Conservation (phyloP, 345 rosid genomes). For the Pugionium cornutum region DNA sequence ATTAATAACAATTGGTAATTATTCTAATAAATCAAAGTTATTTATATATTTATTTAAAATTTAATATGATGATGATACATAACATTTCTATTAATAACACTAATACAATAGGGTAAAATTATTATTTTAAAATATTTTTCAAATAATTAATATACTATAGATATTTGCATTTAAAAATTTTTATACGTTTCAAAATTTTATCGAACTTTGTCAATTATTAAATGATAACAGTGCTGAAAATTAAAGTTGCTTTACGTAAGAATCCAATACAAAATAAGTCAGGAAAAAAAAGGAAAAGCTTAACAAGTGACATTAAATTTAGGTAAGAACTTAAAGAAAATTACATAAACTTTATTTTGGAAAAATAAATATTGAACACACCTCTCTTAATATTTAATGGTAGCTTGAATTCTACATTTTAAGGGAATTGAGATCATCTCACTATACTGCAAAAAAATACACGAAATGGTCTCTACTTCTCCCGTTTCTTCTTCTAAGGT, state of each 20-base stretch:
- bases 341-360: conserved; percentile 5
- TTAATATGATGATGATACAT: too few relatives aligned
- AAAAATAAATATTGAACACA: background rate
- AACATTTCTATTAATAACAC: too few relatives aligned
- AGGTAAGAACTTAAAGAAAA: conserved; percentile 21
- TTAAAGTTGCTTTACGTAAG: conserved; percentile 29
- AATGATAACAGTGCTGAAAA: conserved; percentile 27
- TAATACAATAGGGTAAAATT: too few relatives aligned
- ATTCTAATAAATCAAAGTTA: too few relatives aligned
- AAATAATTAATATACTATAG: too few relatives aligned
- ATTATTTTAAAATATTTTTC: too few relatives aligned
- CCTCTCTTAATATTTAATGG: too few relatives aligned
- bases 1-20: too few relatives aligned
- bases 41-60: too few relatives aligned
- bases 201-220: too few relatives aligned
- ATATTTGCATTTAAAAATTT: too few relatives aligned
- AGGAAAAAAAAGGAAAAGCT: background rate
- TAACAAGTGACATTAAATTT: conserved; percentile 26
- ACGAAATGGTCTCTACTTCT: conserved; percentile 61
- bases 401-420: conserved; percentile 19
- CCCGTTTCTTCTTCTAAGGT: conserved; percentile 55
- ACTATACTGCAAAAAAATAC: conserved; percentile 11
- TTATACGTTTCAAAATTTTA: too few relatives aligned
- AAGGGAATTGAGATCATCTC: conserved; percentile 24
- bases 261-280: conserved; percentile 13